These are phyloP conservation scores for Prunus yedoensis DNA, from an alignment of 331 rosid genomes.

Conservation along the genomic window DNA sequence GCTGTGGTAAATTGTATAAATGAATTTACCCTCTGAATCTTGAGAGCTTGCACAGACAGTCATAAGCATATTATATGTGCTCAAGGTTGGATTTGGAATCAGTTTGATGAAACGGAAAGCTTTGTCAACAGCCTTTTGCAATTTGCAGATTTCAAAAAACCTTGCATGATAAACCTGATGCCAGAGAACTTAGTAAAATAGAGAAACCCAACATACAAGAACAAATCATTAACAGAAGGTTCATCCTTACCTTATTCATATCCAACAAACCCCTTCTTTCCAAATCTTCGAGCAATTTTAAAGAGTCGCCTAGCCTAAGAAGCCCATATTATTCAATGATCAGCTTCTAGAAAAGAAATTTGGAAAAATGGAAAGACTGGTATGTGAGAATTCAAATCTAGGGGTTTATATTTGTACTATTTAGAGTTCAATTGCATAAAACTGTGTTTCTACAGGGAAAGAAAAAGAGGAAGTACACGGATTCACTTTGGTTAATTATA, in stretches of 20 bases:
- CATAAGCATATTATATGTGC: constrained; percentile 98
- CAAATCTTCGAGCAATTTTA: constrained; percentile 78
- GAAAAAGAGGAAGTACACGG: neutral
- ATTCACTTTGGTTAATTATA: neutral
- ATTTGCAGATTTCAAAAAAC: constrained; percentile 84
- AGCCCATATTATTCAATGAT: constrained; percentile 29
- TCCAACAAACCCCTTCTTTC: constrained; percentile 67
- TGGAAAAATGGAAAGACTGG: constrained; percentile 8
- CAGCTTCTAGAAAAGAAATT: constrained; percentile 29
- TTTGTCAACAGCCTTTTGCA: constrained; percentile 74
- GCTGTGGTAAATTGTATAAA: constrained; percentile 12
- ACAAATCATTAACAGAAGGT: constrained; percentile 23
- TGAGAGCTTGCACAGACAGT: constrained; percentile 83
- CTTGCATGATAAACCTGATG: constrained; percentile 87
- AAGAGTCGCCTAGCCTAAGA: constrained; percentile 65
- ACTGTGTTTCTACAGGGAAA: neutral
- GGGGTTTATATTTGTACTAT: neutral
- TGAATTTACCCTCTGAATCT: constrained; percentile 62
- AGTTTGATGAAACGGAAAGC: constrained; percentile 84
- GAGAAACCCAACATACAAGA: constrained; percentile 28
- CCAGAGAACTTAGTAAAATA: constrained; percentile 35
- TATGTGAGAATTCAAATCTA: neutral
- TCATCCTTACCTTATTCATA: constrained; percentile 76
- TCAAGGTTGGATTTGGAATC: constrained; percentile 77
- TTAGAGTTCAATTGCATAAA: neutral